Evolutionary conservation across 140 eudicot genomes (phyloP).

Genomic region (Oenanthe javanica): DNA sequence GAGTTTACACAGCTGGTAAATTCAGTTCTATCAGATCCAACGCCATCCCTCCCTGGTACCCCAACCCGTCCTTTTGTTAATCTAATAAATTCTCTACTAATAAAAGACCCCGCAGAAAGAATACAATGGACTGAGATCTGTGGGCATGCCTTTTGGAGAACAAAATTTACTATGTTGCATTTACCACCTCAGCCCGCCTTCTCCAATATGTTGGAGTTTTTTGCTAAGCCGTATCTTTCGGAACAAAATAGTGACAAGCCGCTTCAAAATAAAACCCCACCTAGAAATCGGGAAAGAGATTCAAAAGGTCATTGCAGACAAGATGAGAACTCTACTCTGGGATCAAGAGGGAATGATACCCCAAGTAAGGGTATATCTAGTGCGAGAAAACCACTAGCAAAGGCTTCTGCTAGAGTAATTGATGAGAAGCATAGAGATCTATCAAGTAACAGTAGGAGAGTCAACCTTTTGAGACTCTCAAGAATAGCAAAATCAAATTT

Average conservation of each 20-base stretch:
- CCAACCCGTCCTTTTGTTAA: slow-evolving; percentile 80
- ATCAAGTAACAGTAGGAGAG: slow-evolving; percentile 38
- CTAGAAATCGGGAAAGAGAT: slow-evolving; percentile 48
- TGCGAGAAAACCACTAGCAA: slow-evolving; percentile 46
- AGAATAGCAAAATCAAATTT: slow-evolving; percentile 88
- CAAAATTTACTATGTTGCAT: slow-evolving; percentile 41
- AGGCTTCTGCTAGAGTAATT: slow-evolving; percentile 27
- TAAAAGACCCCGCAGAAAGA: slow-evolving; percentile 89
- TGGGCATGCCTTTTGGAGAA: slow-evolving; percentile 81
- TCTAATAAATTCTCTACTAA: slow-evolving; percentile 68
- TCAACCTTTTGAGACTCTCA: slow-evolving; percentile 79
- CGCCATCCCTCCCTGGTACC: slow-evolving; percentile 77
- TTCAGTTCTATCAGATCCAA: slow-evolving; percentile 71
- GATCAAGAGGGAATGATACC: slow-evolving; percentile 35
- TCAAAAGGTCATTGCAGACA: slow-evolving; percentile 34
- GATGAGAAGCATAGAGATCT: slow-evolving; percentile 43
- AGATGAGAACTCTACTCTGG: slow-evolving; percentile 36
- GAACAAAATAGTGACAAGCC: slow-evolving; percentile 61
- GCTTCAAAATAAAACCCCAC: slow-evolving; percentile 56
- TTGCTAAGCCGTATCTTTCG: slow-evolving; percentile 48
- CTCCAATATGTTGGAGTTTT: slow-evolving; percentile 55
- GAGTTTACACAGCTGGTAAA: slow-evolving; percentile 84
- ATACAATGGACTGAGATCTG: slow-evolving; percentile 86
- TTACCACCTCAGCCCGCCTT: slow-evolving; percentile 94
- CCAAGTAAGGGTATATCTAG: slow-evolving; percentile 49